Base-by-base conservation (phyloP, 306 rosid species). In the Gillenia trifoliata region DNA sequence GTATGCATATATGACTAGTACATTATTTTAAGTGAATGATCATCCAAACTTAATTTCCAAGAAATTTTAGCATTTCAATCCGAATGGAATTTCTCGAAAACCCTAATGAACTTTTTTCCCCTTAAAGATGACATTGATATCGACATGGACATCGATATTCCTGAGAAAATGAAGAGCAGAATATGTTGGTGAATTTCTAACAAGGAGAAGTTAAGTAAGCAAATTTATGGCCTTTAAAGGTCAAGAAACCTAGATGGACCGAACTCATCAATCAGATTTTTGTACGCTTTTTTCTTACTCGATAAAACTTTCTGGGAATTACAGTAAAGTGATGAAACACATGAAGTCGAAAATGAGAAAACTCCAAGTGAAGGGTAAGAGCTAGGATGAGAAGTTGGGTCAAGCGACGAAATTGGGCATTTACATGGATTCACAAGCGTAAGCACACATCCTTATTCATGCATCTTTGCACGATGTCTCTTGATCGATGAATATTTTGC, bases 181-280 rank as follows among this genome's bases (percentile, higher is more conserved):
- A 80, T 68, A 80, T 91, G 83, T 76, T 91, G 69, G 83, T 81
- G n/a, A 71, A 71, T 79, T 85, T 79, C 84, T n/a, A 89, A 88
- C 76, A 93, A 85, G 81, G 89, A 88, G 75, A 93, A 89, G 38
- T 63, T 89, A n/a, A 78, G 80, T 94, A 52, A 88, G 86, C 78
- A 91, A 70, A 36, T 84, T 91, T 80, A 80, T 82, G 73, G 90
- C 89, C 77, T 66, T 93, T 5, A 93, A 93, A 88, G 97, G 98
- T 91, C 57, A 82, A 9, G 11, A 11, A 29, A 8, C 43, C 10
- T 49, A 29, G n/a, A 31, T 11, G 43, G 23, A n/a, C n/a, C 20
- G 8, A 11, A 12, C n/a, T 8, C n/a, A 19, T 70, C 22, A 17
- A 30, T 47, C 12, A 31, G 40, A 45, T 57, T 11, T 67, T 16